Conservation (phyloP, 106 monocot genomes). For the Vanilla planifolia region DNA sequence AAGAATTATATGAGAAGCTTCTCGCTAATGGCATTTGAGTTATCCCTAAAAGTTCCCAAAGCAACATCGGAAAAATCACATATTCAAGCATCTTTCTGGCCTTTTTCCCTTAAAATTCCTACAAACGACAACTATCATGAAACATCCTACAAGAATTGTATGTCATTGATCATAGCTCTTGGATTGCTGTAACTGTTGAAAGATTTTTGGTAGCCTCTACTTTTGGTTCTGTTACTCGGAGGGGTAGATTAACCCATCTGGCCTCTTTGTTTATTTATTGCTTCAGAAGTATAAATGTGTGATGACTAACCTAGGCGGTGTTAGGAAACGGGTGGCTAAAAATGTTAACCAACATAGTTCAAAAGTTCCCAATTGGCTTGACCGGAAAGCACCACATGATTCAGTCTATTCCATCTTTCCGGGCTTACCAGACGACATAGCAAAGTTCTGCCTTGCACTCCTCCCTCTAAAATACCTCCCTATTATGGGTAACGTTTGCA, state of each 20-base stretch:
- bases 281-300: not conserved
- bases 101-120: constrained; percentile 71
- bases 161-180: constrained; percentile 1
- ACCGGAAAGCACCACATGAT: constrained; percentile 13
- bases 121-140: constrained; percentile 70
- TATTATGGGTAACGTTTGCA: constrained; percentile 60
- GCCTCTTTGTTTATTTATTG: not conserved
- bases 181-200: not conserved
- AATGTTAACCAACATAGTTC: constrained; percentile 16
- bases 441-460: constrained; percentile 77
- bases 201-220: not conserved
- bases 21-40: constrained; percentile 60
- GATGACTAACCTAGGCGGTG: constrained; percentile 24
- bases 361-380: constrained; percentile 13
- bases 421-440: constrained; percentile 80
- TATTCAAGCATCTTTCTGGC: constrained; percentile 31
- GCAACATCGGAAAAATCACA: constrained; percentile 18
- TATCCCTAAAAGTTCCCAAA: constrained; percentile 13
- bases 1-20: constrained; percentile 11
- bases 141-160: constrained; percentile 6
- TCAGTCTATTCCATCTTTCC: constrained; percentile 51
- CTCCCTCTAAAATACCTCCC: constrained; percentile 55
- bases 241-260: not conserved
- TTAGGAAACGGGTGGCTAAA: constrained; percentile 11
- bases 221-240: not conserved